phyloP scores from a whole-genome alignment of 108 stramenopile species.

The Skeletonema costatum region DNA sequence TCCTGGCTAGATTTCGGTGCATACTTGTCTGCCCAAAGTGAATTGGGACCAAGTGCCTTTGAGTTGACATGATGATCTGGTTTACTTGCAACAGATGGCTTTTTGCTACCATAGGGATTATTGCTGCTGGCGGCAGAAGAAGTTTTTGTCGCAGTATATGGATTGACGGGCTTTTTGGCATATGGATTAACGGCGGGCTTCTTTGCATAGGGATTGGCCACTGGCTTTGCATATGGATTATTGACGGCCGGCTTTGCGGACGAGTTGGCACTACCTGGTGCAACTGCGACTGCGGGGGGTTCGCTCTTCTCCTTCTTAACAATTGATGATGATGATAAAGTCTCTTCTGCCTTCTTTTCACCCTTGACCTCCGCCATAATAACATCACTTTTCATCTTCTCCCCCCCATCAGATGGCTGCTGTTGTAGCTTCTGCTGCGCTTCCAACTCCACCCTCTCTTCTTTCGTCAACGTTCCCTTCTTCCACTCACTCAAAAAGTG shows the following conservation, averaged over 20 bases:
- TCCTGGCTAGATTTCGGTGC: constrained; percentile 67
- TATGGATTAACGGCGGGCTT: background rate
- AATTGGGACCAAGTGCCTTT: constrained; percentile 28
- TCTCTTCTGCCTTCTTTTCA: background rate
- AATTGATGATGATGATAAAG: too few relatives aligned
- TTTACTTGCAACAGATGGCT: background rate
- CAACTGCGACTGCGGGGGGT: background rate
- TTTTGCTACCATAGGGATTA: constrained; percentile 6
- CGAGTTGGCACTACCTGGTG: constrained; percentile 25
- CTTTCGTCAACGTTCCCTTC: constrained; percentile 24
- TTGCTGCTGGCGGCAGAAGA: background rate
- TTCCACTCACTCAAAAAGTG: constrained; percentile 61
- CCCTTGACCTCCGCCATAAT: constrained; percentile 10
- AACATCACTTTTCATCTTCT: background rate
- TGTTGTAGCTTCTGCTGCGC: background rate
- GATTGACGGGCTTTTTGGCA: background rate
- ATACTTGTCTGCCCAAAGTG: constrained; percentile 95
- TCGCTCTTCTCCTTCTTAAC: background rate
- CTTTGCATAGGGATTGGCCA: constrained; percentile 44
- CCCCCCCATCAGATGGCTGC: background rate
- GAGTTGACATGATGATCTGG: background rate
- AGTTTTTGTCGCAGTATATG: background rate
- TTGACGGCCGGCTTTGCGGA: constrained; percentile 11
- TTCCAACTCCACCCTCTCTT: constrained; percentile 11
- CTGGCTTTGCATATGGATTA: constrained; percentile 50